Evolutionary conservation across 106 monocot genomes (phyloP), one percentile per base, ranked within the genome.

Genomic region (Acanthochlamys bracteata): DNA sequence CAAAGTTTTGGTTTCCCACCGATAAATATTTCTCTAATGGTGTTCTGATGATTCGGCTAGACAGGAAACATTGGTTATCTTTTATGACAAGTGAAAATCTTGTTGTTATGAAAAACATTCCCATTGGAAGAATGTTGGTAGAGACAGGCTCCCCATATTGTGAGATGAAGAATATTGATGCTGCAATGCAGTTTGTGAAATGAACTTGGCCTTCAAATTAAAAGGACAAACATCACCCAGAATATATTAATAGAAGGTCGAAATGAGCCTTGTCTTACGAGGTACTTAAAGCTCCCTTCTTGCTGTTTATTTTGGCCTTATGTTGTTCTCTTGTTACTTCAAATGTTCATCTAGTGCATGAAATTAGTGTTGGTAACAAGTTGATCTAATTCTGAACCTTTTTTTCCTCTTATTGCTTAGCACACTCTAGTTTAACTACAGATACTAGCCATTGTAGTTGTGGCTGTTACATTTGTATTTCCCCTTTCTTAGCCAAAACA

Each of bases 71-170:
- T 92, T 75, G 98, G 98, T 3, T 99, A 92, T 99, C 98, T 53
- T 67, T 99, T 26, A 99, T 89, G 66, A 89, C 85, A 46, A 46
- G 41, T 60, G 85, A 83, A 52, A 99, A 99, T 77, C 78, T 99
- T 45, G 83, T 82, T 60, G 85, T 79, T 57, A 23, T 92, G 42
- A 81, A 55, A 77, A 77, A 77, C 60, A 89, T 92, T 75, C 92
- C 98, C 24, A 73, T 71, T 26, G 88, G 89, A 67, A 85, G 81
- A 72, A 85, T 99, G 79, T 88, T 99, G 92, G 92, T 99, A 75
- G 98, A 99, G 63, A 99, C 98, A 41, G 98, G 92, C 55, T 88
- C 98, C 49, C 98, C 98, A 66, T 99, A 99, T 53, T 99, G 98
- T 75, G 98, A 92, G 53, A 92, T 99, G 17, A 92, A 74, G 72